Base-by-base conservation (phyloP, 495 filamentous ascomycete species). In the Letharia lupina region DNA sequence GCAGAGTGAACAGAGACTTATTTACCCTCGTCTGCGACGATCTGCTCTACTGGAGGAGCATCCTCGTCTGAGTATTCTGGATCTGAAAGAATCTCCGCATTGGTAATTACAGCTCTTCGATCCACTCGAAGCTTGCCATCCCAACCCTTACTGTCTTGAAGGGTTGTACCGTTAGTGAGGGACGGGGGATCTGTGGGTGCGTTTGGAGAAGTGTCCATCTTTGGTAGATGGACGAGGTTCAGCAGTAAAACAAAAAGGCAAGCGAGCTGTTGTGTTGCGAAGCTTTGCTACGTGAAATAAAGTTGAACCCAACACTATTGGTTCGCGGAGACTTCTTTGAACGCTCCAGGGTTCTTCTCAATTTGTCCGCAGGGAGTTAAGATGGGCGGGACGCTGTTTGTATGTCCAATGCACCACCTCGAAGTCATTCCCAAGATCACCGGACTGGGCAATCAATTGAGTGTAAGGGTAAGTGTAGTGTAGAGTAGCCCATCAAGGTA, bases 1-100 rank as follows among this genome's bases (percentile, higher is more conserved):
- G 59, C 15, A n/a, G 42, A 45, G 16, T 60, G 28, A 42, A 45
- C 63, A 69, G 57, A 50, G 13, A 35, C 23, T 28, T 47, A 72
- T 78, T 67, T 77, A 88, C 89, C 91, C 80, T 95, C 91, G 72
- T 96, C 93, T 11, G 91, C 88, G 20, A 83, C 78, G 65, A 96
- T 89, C 73, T 89, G 81, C 57, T 94, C 88, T 44, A 87, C 87
- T 0, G 87, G 86, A 52, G 86, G 78, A 20, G 90, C 89, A 68
- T 93, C 87, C 57, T 91, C 89, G 70, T 94, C 90, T 18, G 90
- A 93, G 69, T 93, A 90, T 54, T 94, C 91, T 2, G 90, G 86
- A 69, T 95, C 91, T 47, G 87, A 87, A 39, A 91, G 73, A 23
- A 89, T 87, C 71, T 93, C 90, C 20, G 89, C 88, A 70, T 94